Conservation (phyloP, 169 alveolate genomes). For the Cryptosporidium felis region DNA sequence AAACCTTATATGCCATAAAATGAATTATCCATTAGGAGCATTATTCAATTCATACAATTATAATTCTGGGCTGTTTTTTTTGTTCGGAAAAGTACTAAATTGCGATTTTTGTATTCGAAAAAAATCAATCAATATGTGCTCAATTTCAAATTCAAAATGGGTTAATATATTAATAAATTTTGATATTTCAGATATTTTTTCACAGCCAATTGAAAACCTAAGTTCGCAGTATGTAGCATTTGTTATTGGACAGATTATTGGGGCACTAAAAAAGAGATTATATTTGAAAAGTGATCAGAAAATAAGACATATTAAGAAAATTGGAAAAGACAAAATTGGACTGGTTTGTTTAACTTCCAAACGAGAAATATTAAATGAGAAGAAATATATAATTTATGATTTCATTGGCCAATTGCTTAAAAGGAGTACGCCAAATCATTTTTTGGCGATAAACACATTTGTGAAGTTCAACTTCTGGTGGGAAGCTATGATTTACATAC, state of each 20-base stretch:
- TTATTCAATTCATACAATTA: neutral
- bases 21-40: neutral
- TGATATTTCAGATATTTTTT: conserved; percentile 1
- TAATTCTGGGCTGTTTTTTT: neutral
- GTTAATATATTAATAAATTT: neutral
- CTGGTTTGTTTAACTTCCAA: too few species aligned
- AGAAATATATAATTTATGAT: neutral
- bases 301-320: too few species aligned
- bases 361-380: neutral
- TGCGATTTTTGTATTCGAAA: neutral
- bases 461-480: conserved; percentile 64
- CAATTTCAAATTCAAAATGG: neutral
- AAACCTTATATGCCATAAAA: too few species aligned
- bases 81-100: neutral
- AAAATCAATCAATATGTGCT: neutral
- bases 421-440: conserved; percentile 7
- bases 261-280: too few species aligned
- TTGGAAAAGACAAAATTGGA: too few species aligned
- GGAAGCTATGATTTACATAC: conserved; percentile 60
- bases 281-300: too few species aligned
- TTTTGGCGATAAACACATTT: conserved; percentile 22
- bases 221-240: neutral
- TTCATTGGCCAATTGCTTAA: neutral
- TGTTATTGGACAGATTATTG: too few species aligned
- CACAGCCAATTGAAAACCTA: neutral